These are phyloP conservation scores for Periglandula ipomoeae DNA, from an alignment of 2,329 filamentous ascomycete genomes.

Conservation along the genomic window DNA sequence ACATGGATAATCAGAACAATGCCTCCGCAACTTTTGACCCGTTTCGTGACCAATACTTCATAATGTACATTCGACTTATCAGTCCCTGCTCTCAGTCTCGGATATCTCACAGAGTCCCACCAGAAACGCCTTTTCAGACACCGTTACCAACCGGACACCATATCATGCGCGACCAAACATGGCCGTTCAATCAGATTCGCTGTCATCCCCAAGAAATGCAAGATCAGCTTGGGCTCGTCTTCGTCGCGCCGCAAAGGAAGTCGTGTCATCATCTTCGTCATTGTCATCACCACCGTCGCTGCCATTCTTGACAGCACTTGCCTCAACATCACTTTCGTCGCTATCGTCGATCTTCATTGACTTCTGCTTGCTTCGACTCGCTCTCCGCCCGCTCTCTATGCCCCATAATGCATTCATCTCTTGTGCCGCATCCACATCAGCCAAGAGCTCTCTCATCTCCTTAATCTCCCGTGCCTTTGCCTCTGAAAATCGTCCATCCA, in stretches of 20 bases:
- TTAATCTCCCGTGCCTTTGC: constrained; percentile 81
- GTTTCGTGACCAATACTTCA: not conserved
- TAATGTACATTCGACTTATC: not conserved
- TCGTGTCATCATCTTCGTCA: constrained; percentile 21
- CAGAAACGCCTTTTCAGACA: not conserved
- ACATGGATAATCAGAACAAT: not conserved
- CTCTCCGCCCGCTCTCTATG: constrained; percentile 27
- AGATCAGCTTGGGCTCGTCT: constrained; percentile 42
- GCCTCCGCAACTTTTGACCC: not conserved
- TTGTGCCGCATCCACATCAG: constrained; percentile 76
- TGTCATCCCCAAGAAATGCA: constrained; percentile 61
- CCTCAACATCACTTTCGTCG: constrained; percentile 18
- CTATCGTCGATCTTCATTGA: constrained; percentile 21
- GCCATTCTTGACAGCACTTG: not conserved
- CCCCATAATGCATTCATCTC: constrained; percentile 79
- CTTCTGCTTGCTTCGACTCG: constrained; percentile 30
- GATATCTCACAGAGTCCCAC: not conserved
- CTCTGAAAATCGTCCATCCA: constrained; percentile 80
- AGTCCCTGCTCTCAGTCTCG: not conserved
- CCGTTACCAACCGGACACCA: not conserved
- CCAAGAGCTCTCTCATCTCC: constrained; percentile 73
- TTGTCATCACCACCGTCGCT: constrained; percentile 21
- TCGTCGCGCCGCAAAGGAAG: constrained; percentile 34
- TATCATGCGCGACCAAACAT: not conserved
- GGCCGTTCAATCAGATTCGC: constrained; percentile 46